Evolutionary conservation across 495 filamentous ascomycete species (phyloP).

Genomic region (Neurospora pannonica): DNA sequence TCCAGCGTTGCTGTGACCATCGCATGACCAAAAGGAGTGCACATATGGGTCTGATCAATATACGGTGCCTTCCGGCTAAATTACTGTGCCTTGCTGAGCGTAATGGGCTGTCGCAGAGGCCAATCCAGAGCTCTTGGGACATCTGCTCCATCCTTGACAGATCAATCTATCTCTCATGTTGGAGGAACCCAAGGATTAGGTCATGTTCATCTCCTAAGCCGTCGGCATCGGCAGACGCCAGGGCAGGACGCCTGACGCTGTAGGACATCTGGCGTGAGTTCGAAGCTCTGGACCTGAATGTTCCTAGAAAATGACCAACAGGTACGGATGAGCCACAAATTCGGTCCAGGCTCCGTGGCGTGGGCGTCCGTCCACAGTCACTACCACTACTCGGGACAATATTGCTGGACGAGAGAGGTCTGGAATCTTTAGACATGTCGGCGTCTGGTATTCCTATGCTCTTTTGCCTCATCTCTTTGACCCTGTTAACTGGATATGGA

Average conservation of each 20-base stretch:
- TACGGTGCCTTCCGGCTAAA: slow-evolving; percentile 25
- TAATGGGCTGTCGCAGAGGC: slow-evolving; percentile 9
- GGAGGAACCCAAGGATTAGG: neutral
- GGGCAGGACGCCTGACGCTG: neutral
- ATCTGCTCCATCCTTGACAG: neutral
- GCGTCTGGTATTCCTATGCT: neutral
- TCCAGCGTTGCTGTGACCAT: neutral
- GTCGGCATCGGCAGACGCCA: neutral
- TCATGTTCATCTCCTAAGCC: neutral
- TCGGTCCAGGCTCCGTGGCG: neutral
- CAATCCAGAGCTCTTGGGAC: neutral
- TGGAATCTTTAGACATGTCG: neutral
- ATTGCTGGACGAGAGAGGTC: neutral
- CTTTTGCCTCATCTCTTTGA: neutral
- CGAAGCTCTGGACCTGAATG: neutral
- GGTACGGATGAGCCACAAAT: neutral
- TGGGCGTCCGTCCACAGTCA: neutral
- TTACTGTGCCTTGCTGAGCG: slow-evolving; percentile 17
- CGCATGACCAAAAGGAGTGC: neutral
- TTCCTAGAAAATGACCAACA: neutral
- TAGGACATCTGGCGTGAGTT: neutral
- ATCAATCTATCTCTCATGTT: neutral
- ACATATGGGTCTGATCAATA: slow-evolving; percentile 10
- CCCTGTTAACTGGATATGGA: neutral
- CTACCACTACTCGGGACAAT: neutral